These are phyloP conservation scores for Psilocybe tampanensis DNA, from an alignment of 768 basidiomycete species.

Conservation along the genomic window DNA sequence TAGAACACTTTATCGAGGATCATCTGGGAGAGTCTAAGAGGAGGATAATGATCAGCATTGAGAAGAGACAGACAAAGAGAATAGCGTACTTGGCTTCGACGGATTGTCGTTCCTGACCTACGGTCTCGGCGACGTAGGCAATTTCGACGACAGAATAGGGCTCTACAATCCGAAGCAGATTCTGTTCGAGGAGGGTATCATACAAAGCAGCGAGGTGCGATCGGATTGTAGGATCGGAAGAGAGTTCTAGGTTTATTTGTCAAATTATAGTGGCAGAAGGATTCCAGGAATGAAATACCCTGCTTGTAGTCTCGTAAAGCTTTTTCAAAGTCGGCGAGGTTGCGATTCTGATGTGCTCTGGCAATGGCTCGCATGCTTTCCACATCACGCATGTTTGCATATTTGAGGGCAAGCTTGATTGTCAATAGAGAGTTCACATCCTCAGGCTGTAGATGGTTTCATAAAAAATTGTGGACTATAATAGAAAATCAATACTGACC, in stretches of 20 bases:
- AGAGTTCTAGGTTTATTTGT: conserved; percentile 63
- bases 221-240: conserved; percentile 93
- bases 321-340: conserved; percentile 87
- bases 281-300: conserved; percentile 38
- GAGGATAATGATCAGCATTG: neutral
- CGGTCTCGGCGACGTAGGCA: conserved; percentile 81
- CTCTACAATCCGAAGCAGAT: conserved; percentile 92
- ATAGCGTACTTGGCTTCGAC: conserved; percentile 88
- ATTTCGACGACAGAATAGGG: conserved; percentile 94
- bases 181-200: conserved; percentile 95
- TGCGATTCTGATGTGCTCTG: conserved; percentile 89
- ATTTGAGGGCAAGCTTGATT: conserved; percentile 87
- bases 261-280: neutral
- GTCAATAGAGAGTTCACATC: conserved; percentile 87
- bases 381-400: conserved; percentile 85
- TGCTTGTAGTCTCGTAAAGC: conserved; percentile 84
- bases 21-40: conserved; percentile 88
- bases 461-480: neutral
- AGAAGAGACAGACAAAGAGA: conserved; percentile 1
- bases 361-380: conserved; percentile 97
- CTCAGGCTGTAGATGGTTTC: conserved; percentile 65
- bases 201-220: conserved; percentile 93
- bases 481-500: conserved; percentile 46
- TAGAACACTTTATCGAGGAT: conserved; percentile 94
- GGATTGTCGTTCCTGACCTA: conserved; percentile 84